Conservation (phyloP, 352 stramenopile species). For the Phytophthora fragariaefolia region DNA sequence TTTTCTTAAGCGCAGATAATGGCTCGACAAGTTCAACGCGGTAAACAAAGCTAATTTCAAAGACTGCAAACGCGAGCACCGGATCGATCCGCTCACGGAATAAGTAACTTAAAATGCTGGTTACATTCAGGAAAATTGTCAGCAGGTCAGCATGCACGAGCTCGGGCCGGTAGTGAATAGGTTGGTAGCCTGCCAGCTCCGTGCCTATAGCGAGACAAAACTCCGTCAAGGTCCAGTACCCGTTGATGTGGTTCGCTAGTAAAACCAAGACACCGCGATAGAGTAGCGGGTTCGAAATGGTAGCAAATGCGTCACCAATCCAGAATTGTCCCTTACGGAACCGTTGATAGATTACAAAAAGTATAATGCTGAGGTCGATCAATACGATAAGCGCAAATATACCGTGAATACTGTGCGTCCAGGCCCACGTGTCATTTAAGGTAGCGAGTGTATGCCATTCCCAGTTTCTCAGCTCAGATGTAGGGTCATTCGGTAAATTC, state of each 20-base stretch:
- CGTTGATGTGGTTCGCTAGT: conserved; percentile 36
- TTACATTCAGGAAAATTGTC: conserved; percentile 31
- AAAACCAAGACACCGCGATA: conserved; percentile 36
- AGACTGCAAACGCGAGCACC: conserved; percentile 15
- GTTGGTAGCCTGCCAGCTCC: conserved; percentile 10
- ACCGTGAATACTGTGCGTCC: conserved; percentile 39
- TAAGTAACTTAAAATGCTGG: conserved; percentile 21
- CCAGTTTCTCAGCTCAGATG: conserved; percentile 23
- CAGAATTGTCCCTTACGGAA: conserved; percentile 33
- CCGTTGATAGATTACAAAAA: conserved; percentile 37
- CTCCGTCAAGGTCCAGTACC: conserved; percentile 36
- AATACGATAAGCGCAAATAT: conserved; percentile 29
- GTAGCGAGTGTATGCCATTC: conserved; percentile 29
- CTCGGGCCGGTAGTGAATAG: conserved; percentile 29
- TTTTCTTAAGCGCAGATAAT: conserved; percentile 1
- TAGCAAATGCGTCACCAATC: conserved; percentile 44
- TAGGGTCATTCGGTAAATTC: conserved; percentile 22
- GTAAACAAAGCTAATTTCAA: conserved; percentile 23
- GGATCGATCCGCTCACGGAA: conserved; percentile 34
- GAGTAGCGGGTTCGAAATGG: conserved; percentile 33
- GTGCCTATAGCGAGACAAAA: conserved; percentile 21
- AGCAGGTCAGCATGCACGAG: conserved; percentile 42
- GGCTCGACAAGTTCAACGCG: conserved; percentile 9
- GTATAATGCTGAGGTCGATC: conserved; percentile 27
- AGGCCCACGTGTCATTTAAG: conserved; percentile 47